Evolutionary conservation across 2,329 filamentous ascomycete genomes (phyloP), one percentile per base, ranked within the genome.

Genomic region (Ilyonectria robusta): DNA sequence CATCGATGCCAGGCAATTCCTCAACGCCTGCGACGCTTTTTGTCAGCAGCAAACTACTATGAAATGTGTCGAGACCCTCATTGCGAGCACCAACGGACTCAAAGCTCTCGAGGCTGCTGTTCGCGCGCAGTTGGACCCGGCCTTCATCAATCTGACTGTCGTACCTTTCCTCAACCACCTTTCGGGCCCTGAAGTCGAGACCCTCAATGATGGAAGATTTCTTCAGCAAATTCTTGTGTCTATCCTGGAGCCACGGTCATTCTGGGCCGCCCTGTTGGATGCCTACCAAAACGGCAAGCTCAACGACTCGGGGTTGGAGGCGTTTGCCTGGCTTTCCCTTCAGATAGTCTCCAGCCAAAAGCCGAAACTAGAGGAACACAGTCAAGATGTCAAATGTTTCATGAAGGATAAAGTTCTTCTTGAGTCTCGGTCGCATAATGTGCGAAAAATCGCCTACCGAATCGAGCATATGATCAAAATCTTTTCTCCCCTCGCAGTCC

Each of bases 261-360:
- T 90, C 13, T 91, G 89, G 89, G 81, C 82, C 17, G 80, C 82
- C 0, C 72, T 89, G 2, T 46, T 86, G 19, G 66, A 78, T 0
- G 68, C 76, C 1, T 79, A 79, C 48, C 57, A 72, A 4, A 63
- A 37, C 2, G 69, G 75, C 8, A 64, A 69, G 1, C 76, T 88
- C 8, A 70, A 77, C 2, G 72, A 80, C 1, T 69, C 68, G 0
- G 75, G 78, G 0, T 70, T 81, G 2, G 72, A 78, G 17, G 74
- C 80, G 0, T 84, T 89, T 65, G 81, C 82, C 1, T 88, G 86
- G 86, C 75, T 89, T 2, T 78, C 82, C 2, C 70, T 84, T 4
- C 83, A 89, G 60, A 76, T 91, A 10, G 71, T 80, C 0, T 65
- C 73, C 2, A 66, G 64, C 15, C 68, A 67, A 10, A 68, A 77